phyloP scores from a whole-genome alignment of 768 basidiomycete genomes.

The Podaxis mareebaensis region DNA sequence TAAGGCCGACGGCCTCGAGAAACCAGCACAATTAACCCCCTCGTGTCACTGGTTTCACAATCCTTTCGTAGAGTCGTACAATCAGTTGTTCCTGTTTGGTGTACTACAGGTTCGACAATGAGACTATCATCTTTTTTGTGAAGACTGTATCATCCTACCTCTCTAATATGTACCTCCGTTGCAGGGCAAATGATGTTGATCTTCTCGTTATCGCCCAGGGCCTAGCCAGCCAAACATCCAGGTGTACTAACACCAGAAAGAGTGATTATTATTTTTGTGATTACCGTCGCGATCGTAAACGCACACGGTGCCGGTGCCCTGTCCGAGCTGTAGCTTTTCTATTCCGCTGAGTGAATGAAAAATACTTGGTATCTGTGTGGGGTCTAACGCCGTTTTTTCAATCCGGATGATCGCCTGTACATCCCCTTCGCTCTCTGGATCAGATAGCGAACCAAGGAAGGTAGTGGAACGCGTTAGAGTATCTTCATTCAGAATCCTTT shows the following conservation, averaged over 20 bases:
- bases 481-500: constrained; percentile 63
- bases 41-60: constrained; percentile 55
- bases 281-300: neutral
- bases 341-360: constrained; percentile 41
- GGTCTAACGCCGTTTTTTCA: constrained; percentile 69
- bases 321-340: constrained; percentile 47
- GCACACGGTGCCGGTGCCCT: constrained; percentile 69
- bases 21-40: too few relatives aligned
- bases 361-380: constrained; percentile 35
- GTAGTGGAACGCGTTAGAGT: constrained; percentile 59
- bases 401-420: constrained; percentile 69
- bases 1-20: too few relatives aligned
- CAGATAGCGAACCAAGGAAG: constrained; percentile 66
- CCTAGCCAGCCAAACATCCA: constrained; percentile 77
- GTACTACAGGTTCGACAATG: constrained; percentile 52
- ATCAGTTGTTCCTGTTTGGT: constrained; percentile 69
- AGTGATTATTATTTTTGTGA: neutral
- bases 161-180: constrained; percentile 85
- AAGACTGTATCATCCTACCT: constrained; percentile 44
- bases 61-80: constrained; percentile 64
- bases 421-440: constrained; percentile 19
- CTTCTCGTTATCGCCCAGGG: constrained; percentile 52
- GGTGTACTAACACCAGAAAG: constrained; percentile 58
- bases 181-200: constrained; percentile 86
- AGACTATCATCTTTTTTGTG: neutral